Evolutionary conservation across 768 basidiomycete species (phyloP).

Genomic region (Baorangia bicolor): DNA sequence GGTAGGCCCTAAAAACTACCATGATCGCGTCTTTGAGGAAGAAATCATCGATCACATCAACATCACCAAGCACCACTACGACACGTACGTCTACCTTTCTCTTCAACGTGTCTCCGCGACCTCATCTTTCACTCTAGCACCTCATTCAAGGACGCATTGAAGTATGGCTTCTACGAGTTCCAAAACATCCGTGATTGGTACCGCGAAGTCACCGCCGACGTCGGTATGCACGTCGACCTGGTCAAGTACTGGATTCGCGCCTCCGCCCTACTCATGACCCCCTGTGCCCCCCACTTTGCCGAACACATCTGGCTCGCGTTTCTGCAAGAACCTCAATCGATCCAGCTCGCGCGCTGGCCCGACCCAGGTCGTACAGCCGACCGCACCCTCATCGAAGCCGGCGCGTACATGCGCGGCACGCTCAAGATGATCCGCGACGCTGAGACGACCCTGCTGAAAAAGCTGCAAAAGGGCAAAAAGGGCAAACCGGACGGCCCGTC

Average conservation of each 20-base stretch:
- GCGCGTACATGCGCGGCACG: slow-evolving; percentile 84
- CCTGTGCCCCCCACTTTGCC: slow-evolving; percentile 91
- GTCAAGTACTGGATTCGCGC: slow-evolving; percentile 81
- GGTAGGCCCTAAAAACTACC: slow-evolving; percentile 70
- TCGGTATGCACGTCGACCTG: slow-evolving; percentile 90
- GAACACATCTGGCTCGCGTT: slow-evolving; percentile 86
- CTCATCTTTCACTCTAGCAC: slow-evolving; percentile 49
- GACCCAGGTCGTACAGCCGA: slow-evolving; percentile 60
- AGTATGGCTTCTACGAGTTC: slow-evolving; percentile 94
- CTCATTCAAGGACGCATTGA: slow-evolving; percentile 94
- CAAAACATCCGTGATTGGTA: slow-evolving; percentile 95
- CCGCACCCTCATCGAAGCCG: slow-evolving; percentile 64
- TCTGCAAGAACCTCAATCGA: slow-evolving; percentile 68
- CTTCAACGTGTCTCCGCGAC: background rate
- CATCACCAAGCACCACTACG: slow-evolving; percentile 77
- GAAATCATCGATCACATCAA: slow-evolving; percentile 88
- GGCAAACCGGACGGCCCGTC: slow-evolving; percentile 41
- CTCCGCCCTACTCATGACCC: slow-evolving; percentile 77
- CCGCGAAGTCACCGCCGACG: slow-evolving; percentile 83
- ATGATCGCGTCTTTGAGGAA: slow-evolving; percentile 88
- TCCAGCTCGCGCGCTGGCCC: slow-evolving; percentile 87
- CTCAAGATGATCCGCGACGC: slow-evolving; percentile 90
- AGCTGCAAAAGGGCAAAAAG: slow-evolving; percentile 76
- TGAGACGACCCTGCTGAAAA: slow-evolving; percentile 76
- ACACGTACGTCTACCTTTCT: slow-evolving; percentile 55